Conservation (phyloP, 1,284 basidiomycete genomes). For the Apiotrichum laibachii region DNA sequence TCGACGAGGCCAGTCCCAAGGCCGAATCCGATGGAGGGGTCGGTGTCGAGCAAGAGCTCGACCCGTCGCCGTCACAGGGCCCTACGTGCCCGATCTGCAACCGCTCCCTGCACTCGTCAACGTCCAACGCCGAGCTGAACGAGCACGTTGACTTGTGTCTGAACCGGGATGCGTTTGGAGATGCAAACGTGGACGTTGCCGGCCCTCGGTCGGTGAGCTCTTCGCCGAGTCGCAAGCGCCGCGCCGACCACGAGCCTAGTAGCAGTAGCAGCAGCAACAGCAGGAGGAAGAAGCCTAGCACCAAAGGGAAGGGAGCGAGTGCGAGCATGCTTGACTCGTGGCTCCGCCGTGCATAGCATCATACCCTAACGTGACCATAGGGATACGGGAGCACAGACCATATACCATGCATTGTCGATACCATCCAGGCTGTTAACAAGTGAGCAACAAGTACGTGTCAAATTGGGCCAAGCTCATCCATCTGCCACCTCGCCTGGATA, state of each 20-base stretch:
- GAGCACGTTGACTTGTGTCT: slow-evolving; percentile 50
- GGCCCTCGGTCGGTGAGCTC: slow-evolving; percentile 8
- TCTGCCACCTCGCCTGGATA: too few species aligned
- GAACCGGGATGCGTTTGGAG: slow-evolving; percentile 36
- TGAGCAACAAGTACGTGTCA: too few species aligned
- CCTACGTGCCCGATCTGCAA: slow-evolving; percentile 46
- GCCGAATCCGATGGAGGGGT: slow-evolving; percentile 5
- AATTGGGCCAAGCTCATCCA: too few species aligned
- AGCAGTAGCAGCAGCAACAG: neutral
- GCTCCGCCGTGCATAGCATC: slow-evolving; percentile 18
- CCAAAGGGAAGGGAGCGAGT: neutral
- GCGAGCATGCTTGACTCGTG: slow-evolving; percentile 23
- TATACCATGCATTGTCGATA: slow-evolving; percentile 6
- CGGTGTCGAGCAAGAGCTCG: slow-evolving; percentile 8
- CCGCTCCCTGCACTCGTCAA: slow-evolving; percentile 28
- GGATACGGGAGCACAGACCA: neutral
- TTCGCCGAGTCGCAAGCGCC: slow-evolving; percentile 20
- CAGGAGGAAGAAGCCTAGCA: slow-evolving; percentile 7
- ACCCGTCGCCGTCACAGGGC: slow-evolving; percentile 20
- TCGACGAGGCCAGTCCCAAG: slow-evolving; percentile 9
- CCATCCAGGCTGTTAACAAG: neutral
- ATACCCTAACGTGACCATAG: neutral
- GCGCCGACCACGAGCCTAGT: neutral
- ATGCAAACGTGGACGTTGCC: too few species aligned
- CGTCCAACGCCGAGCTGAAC: slow-evolving; percentile 45